Evolutionary conservation across 805 yeast species (phyloP).

Genomic region (Nakazawaea ishiwadae): DNA sequence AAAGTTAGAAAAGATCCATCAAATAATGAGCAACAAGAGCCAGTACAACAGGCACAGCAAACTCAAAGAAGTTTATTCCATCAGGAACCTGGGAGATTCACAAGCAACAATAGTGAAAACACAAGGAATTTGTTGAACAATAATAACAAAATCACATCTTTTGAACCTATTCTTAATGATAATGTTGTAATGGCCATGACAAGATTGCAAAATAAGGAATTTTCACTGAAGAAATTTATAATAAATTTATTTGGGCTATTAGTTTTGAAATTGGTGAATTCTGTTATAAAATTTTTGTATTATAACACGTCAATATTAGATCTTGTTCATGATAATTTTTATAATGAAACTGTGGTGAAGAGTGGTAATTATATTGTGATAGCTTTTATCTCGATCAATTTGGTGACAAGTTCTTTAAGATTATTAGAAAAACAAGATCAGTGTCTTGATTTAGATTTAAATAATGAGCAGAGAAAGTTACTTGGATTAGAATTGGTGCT

Average conservation of each 20-base stretch:
- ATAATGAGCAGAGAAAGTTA: constrained; percentile 37
- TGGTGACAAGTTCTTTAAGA: constrained; percentile 24
- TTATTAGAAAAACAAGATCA: constrained; percentile 40
- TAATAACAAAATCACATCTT: constrained; percentile 34
- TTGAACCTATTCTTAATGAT: constrained; percentile 5
- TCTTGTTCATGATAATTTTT: constrained; percentile 5
- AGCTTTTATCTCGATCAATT: constrained; percentile 23
- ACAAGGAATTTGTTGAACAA: constrained; percentile 17
- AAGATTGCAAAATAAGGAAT: constrained; percentile 39
- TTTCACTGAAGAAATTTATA: constrained; percentile 29
- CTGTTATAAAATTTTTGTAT: constrained; percentile 18
- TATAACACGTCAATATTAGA: constrained; percentile 15
- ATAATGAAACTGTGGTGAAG: constrained; percentile 7
- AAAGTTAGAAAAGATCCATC: constrained; percentile 17
- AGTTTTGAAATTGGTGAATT: constrained; percentile 24
- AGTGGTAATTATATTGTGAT: constrained; percentile 20
- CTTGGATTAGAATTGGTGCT: constrained; percentile 32
- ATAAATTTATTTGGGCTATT: constrained; percentile 25
- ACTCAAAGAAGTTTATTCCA: not conserved
- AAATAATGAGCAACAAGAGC: constrained; percentile 23
- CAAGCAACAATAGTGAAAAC: no score
- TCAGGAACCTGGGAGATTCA: not conserved
- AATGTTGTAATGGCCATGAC: constrained; percentile 38
- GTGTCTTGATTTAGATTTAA: constrained; percentile 47
- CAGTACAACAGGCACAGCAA: constrained; percentile 12